Evolutionary conservation across 1,284 basidiomycete genomes (phyloP).

Genomic region (Acaromyces ingoldii): DNA sequence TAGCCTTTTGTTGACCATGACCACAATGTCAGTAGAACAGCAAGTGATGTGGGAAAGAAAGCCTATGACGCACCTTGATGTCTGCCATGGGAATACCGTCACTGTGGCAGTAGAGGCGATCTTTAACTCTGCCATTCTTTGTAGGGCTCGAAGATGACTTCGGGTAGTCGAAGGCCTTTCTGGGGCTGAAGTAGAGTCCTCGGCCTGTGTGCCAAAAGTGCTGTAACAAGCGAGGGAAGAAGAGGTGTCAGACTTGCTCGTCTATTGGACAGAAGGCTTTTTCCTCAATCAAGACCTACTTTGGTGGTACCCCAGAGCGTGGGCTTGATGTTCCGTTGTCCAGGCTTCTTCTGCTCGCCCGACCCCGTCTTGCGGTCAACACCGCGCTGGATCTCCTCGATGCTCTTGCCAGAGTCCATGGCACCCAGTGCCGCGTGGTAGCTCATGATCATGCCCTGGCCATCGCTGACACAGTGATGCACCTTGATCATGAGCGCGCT

Average conservation of each 20-base stretch:
- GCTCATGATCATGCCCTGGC: conserved; percentile 50
- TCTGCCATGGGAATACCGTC: conserved; percentile 44
- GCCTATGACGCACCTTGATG: conserved; percentile 45
- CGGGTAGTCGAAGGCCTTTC: conserved; percentile 43
- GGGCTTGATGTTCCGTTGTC: conserved; percentile 36
- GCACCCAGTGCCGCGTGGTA: conserved; percentile 48
- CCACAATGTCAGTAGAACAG: too few relatives aligned
- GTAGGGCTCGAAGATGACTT: conserved; percentile 6
- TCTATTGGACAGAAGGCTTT: too few relatives aligned
- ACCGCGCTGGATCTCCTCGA: conserved; percentile 41
- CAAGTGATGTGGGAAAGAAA: too few relatives aligned
- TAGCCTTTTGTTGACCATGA: too few relatives aligned
- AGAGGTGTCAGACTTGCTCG: neutral
- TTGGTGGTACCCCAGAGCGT: conserved; percentile 35
- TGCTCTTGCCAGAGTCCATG: conserved; percentile 29
- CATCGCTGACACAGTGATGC: conserved; percentile 49
- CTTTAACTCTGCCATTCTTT: neutral
- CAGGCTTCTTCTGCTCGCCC: conserved; percentile 28
- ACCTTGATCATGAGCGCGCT: conserved; percentile 51
- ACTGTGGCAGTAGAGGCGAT: conserved; percentile 44
- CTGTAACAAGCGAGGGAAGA: neutral
- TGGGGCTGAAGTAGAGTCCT: conserved; percentile 45
- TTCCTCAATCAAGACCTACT: neutral
- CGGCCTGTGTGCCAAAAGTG: conserved; percentile 36
- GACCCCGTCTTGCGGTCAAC: conserved; percentile 28